phyloP scores from a whole-genome alignment of 140 eudicot genomes.

The Oenanthe javanica region DNA sequence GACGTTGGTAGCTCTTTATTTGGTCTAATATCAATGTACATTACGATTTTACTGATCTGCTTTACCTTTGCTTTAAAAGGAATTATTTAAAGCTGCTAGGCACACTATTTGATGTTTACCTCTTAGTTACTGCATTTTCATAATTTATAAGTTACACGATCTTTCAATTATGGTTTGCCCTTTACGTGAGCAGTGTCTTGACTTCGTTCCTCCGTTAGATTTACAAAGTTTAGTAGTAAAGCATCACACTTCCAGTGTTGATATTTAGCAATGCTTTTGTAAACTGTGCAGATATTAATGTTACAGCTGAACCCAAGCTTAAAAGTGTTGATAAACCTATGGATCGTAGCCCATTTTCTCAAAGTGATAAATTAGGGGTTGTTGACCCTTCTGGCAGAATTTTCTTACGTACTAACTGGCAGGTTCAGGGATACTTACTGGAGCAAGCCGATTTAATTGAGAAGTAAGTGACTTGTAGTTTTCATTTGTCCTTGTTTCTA shows the following conservation, averaged over 20 bases:
- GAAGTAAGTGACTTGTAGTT: constrained; percentile 37
- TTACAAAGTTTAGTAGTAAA: not conserved
- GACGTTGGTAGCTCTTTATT: not conserved
- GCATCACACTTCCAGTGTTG: not conserved
- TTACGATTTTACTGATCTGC: not conserved
- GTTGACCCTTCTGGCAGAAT: constrained; percentile 35
- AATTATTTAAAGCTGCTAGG: not conserved
- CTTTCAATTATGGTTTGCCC: not conserved
- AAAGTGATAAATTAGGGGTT: constrained; percentile 18
- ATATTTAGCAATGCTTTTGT: not conserved
- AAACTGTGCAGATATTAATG: constrained; percentile 36
- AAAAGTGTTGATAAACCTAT: constrained; percentile 27
- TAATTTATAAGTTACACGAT: not conserved
- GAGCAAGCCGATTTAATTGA: constrained; percentile 80
- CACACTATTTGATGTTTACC: not conserved
- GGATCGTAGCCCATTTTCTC: constrained; percentile 21
- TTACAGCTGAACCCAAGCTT: constrained; percentile 36
- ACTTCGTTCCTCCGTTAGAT: not conserved
- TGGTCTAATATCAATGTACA: not conserved
- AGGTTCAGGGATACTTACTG: constrained; percentile 83
- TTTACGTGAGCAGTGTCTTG: not conserved
- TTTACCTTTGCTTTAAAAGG: not conserved
- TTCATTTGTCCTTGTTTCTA: not conserved
- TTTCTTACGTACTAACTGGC: constrained; percentile 81
- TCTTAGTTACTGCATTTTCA: not conserved